A percentile compares a stretch with the other conserved stretches of the same genome.
Conservation (phyloP, 768 basidiomycete species). For the Auricularia cornea region DNA sequence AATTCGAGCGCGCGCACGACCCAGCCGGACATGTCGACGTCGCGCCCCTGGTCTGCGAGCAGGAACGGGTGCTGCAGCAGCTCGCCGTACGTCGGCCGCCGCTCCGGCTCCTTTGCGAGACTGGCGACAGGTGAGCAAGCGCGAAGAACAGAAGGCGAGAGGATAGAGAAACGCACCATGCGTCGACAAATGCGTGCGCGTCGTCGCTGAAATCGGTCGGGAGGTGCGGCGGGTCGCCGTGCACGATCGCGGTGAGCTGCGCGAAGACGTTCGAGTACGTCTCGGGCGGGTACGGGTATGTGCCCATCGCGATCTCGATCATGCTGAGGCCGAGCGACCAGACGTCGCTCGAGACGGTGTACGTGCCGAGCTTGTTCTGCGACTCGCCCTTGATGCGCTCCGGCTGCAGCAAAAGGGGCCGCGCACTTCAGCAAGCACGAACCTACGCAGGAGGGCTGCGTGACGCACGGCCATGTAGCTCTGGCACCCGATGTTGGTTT, state of each 20-base stretch:
- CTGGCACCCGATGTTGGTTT: conserved; percentile 98
- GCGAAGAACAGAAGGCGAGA: not conserved
- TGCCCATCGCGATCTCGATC: conserved; percentile 85
- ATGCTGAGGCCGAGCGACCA: conserved; percentile 95
- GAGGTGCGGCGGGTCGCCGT: conserved; percentile 84
- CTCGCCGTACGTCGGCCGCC: conserved; percentile 75
- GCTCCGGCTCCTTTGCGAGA: conserved; percentile 70
- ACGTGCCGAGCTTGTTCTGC: conserved; percentile 74
- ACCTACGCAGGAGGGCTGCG: conserved; percentile 3
- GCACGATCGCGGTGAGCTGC: conserved; percentile 92
- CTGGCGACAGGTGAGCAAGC: conserved; percentile 4
- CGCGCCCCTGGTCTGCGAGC: conserved; percentile 41
- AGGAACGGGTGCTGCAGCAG: conserved; percentile 81
- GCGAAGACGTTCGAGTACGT: conserved; percentile 97
- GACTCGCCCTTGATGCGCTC: conserved; percentile 96
- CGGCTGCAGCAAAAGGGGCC: conserved; percentile 42
- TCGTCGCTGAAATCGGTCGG: conserved; percentile 60
- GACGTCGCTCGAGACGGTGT: conserved; percentile 94
- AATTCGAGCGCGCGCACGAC: conserved; percentile 42
- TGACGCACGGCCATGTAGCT: conserved; percentile 90
- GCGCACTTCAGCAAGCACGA: conserved; percentile 2
- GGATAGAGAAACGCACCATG: conserved; percentile 40
- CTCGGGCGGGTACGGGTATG: conserved; percentile 95
- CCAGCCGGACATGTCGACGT: conserved; percentile 85
- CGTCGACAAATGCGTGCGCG: conserved; percentile 75